Evolutionary conservation across 2,329 filamentous ascomycete species (phyloP).

Genomic region (Talaromyces sp.): DNA sequence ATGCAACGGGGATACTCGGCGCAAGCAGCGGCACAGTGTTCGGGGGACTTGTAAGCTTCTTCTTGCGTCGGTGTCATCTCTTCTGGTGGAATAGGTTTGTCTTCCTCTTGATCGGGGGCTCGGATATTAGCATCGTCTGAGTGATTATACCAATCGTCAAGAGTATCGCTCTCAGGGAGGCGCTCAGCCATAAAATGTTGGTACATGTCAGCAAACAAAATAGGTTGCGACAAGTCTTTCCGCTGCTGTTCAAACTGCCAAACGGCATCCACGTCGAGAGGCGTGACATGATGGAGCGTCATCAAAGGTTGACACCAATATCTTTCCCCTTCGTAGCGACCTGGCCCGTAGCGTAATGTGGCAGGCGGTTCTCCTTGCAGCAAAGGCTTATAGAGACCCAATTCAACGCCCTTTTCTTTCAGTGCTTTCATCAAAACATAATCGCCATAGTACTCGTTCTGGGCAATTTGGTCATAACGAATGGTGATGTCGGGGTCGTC

Average conservation of each 20-base stretch:
- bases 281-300: slow-evolving; percentile 56
- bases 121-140: slow-evolving; percentile 48
- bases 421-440: slow-evolving; percentile 49
- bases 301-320: slow-evolving; percentile 59
- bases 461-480: slow-evolving; percentile 45
- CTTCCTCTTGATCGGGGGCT: slow-evolving; percentile 13
- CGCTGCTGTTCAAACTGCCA: slow-evolving; percentile 54
- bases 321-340: slow-evolving; percentile 20
- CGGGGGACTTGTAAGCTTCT: slow-evolving; percentile 42
- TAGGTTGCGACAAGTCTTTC: slow-evolving; percentile 30
- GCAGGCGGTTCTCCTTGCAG: slow-evolving; percentile 56
- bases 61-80: slow-evolving; percentile 44
- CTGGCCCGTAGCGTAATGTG: slow-evolving; percentile 44
- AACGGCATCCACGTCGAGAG: slow-evolving; percentile 49
- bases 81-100: slow-evolving; percentile 32
- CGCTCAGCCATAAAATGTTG: slow-evolving; percentile 47
- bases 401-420: slow-evolving; percentile 47
- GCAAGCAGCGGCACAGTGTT: slow-evolving; percentile 52
- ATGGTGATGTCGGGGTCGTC: slow-evolving; percentile 46
- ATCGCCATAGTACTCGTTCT: slow-evolving; percentile 52
- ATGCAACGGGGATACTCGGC: slow-evolving; percentile 33
- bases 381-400: slow-evolving; percentile 47
- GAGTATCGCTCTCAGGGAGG: slow-evolving; percentile 34
- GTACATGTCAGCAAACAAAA: slow-evolving; percentile 52
- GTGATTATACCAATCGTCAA: slow-evolving; percentile 54